Percentiles rank a stretch among this genome's conserved stretches.
Evolutionary conservation across 305 asterid genomes (phyloP).

Genomic region (Plantago coronopus): DNA sequence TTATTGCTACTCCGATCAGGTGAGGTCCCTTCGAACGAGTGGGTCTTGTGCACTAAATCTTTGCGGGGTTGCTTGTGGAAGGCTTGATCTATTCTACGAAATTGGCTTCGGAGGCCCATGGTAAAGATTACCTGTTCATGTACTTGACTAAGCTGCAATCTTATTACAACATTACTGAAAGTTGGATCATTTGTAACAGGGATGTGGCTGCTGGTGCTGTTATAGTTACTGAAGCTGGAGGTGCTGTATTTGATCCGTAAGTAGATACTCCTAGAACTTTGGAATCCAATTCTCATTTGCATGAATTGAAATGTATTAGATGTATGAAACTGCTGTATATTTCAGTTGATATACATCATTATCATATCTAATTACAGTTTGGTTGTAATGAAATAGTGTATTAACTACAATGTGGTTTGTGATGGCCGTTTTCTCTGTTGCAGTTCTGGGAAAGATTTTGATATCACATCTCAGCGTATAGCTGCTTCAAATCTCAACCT

Average conservation of each 20-base stretch:
- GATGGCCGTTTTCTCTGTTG: conserved; percentile 17
- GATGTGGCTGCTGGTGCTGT: conserved; percentile 96
- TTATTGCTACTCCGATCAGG: conserved; percentile 38
- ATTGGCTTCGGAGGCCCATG: conserved; percentile 90
- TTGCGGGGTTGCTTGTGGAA: conserved; percentile 89
- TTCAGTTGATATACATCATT: not conserved
- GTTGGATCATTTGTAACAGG: conserved; percentile 38
- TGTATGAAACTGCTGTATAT: not conserved
- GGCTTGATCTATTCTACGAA: conserved; percentile 84
- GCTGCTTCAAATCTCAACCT: conserved; percentile 78
- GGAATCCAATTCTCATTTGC: not conserved
- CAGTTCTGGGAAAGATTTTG: conserved; percentile 79
- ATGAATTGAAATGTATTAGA: not conserved
- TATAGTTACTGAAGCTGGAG: conserved; percentile 89
- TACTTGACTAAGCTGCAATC: conserved; percentile 11
- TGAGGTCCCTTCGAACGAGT: conserved; percentile 79
- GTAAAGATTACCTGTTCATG: conserved; percentile 26
- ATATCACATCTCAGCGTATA: conserved; percentile 70
- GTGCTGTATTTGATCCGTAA: conserved; percentile 87
- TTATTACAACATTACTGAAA: conserved; percentile 12
- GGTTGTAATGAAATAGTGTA: too few species aligned
- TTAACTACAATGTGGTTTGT: not conserved
- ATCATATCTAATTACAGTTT: not conserved
- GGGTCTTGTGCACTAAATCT: conserved; percentile 95
- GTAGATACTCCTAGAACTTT: conserved; percentile 21